Evolutionary conservation across 441 rosid species (phyloP).

Genomic region (Erysimum cheiri): DNA sequence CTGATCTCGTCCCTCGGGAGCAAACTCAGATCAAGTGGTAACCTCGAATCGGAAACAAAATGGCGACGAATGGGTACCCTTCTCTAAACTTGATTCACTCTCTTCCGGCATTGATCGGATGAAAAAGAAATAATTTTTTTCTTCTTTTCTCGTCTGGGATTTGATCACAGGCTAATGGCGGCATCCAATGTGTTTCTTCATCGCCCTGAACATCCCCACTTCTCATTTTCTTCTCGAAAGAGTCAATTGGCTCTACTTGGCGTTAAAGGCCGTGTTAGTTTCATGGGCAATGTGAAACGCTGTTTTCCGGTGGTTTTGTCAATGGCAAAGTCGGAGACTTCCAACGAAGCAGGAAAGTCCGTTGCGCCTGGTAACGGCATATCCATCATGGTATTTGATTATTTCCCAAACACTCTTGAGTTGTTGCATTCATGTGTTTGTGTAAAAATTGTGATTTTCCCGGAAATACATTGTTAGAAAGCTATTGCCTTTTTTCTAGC

Average conservation of each 20-base stretch:
- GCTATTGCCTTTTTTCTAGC: neutral
- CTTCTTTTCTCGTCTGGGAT: constrained; percentile 9
- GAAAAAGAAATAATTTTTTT: neutral
- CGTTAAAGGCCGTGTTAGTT: constrained; percentile 11
- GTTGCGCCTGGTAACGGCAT: constrained; percentile 43
- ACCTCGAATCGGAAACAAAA: constrained; percentile 6
- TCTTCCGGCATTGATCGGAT: neutral
- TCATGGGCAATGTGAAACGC: constrained; percentile 4
- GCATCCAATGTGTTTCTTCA: constrained; percentile 31
- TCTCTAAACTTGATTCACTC: neutral
- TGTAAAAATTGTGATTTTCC: neutral
- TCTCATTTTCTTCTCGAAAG: constrained; percentile 17
- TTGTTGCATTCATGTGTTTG: neutral
- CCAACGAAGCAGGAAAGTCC: constrained; percentile 3
- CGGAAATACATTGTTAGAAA: neutral
- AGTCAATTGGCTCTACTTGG: constrained; percentile 7
- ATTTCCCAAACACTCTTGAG: neutral
- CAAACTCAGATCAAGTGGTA: neutral
- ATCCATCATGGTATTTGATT: constrained; percentile 54
- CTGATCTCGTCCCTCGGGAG: neutral
- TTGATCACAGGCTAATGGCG: constrained; percentile 38
- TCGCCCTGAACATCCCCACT: neutral
- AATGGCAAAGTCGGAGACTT: constrained; percentile 41
- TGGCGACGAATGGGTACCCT: constrained; percentile 38
- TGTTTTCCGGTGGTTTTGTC: constrained; percentile 37